Conservation (phyloP, 371 early-diverging fungal genomes). For the Mortierella sp. region DNA sequence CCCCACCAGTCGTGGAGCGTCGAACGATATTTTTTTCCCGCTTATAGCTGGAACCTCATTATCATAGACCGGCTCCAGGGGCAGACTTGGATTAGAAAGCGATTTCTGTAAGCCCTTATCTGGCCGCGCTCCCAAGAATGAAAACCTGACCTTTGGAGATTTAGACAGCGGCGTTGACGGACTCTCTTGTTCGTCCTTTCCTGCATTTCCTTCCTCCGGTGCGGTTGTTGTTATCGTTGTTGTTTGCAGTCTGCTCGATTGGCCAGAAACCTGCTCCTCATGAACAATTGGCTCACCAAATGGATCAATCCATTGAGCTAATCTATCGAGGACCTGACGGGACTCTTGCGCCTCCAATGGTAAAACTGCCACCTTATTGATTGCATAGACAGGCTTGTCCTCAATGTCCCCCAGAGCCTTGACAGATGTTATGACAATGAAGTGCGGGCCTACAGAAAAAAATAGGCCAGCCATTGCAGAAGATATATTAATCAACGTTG, state of each 20-base stretch:
- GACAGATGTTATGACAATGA: conserved; percentile 59
- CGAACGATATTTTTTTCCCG: conserved; percentile 32
- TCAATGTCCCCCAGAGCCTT: conserved; percentile 60
- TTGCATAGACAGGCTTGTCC: conserved; percentile 58
- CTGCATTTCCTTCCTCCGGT: not conserved
- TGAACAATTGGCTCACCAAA: conserved; percentile 1
- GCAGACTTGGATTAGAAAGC: conserved; percentile 4
- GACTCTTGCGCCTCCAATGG: conserved; percentile 50
- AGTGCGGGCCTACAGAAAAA: conserved; percentile 26
- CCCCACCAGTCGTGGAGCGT: conserved; percentile 5
- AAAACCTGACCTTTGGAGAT: conserved; percentile 37
- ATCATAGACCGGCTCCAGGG: not conserved
- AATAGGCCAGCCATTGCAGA: not conserved
- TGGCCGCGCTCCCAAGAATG: conserved; percentile 24
- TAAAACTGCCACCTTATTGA: conserved; percentile 61
- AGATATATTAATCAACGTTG: not conserved
- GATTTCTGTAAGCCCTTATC: conserved; percentile 12
- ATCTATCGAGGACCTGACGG: conserved; percentile 22
- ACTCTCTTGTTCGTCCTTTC: not conserved
- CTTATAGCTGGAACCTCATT: not conserved
- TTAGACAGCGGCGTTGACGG: conserved; percentile 3
- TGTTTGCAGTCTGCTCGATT: not conserved
- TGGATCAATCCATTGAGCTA: conserved; percentile 23
- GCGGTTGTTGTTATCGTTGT: no score
- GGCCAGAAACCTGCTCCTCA: conserved; percentile 3